Evolutionary conservation across 2,329 filamentous ascomycete species (phyloP), one percentile per base, ranked within the genome.

Genomic region (Lithohypha guttulata): DNA sequence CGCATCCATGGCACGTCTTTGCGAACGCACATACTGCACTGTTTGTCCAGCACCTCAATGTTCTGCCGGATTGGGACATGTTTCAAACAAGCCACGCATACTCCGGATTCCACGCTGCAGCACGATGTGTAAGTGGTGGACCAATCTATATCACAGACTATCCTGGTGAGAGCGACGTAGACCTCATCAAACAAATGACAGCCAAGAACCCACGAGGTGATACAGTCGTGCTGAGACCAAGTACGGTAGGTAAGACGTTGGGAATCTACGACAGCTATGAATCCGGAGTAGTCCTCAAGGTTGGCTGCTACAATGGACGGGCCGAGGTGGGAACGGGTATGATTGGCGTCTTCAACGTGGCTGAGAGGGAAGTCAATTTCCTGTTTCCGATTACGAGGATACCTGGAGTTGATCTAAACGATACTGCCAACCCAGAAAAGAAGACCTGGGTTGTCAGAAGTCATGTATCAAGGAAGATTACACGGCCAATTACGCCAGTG

Each of bases 1-100:
- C 81, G 5, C 91, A 98, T 46, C 75, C 87, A 0, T 98, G 91
- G 89, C 91, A 98, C 58, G 73, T 96, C 23, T 98, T 93, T 68
- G 77, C 81, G 47, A 98, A 96, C 55, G 89, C 89, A 0, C 83
- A 95, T 60, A 95, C 93, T 56, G 71, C 76, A 21, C 68, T 96
- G 1, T 66, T 96, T 10, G 87, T 81, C 2, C 78, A 84, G 46
- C 80, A 91, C 53, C 68, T 96, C 21, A 94, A 95, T 50, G 75
- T 85, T 1, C 62, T 96, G 1, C 89, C 91, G 0, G 87, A 95
- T 58, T 81, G 77, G 77, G 77, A 81, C 53, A 81, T 81, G 77
- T 81, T 81, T 53, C 77, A 81, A 52, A 80, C 77, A 1, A 67
- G 64, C 14, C 75, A 80, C 48, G 62, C 69, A 1, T 93, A 84